Evolutionary conservation across 345 rosid species (phyloP).

Genomic region (Populus deltoides): DNA sequence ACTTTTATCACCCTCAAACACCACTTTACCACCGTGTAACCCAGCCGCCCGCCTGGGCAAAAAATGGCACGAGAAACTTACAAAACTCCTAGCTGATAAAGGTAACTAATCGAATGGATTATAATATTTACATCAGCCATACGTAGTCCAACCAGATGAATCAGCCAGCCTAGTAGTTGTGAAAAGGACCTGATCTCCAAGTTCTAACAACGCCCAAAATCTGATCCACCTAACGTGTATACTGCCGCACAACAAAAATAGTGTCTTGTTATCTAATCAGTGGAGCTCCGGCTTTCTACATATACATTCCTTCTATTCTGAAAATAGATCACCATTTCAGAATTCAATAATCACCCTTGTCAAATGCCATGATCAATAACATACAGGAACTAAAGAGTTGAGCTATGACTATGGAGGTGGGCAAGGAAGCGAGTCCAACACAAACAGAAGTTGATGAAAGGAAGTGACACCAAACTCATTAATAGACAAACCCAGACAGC

Average conservation of each 20-base stretch:
- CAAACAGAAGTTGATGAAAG: neutral
- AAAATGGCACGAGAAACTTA: neutral
- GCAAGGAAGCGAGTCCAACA: neutral
- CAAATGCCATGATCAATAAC: neutral
- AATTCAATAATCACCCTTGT: neutral
- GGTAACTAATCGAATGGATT: neutral
- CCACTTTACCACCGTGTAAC: neutral
- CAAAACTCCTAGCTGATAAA: neutral
- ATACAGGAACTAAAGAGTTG: neutral
- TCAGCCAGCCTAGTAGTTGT: neutral
- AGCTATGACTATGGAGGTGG: neutral
- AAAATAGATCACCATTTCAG: neutral
- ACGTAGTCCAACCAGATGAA: neutral
- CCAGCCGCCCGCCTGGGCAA: neutral
- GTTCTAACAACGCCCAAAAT: neutral
- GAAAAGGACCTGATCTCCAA: neutral
- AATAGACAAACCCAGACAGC: neutral
- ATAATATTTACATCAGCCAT: neutral
- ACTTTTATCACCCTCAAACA: too few species aligned
- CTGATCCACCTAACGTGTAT: neutral
- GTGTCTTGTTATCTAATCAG: neutral
- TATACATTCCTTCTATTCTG: neutral
- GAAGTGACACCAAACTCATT: neutral
- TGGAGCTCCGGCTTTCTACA: neutral
- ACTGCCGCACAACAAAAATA: neutral